A percentile compares a stretch with the other conserved stretches of the same genome.
Evolutionary conservation across 2,329 filamentous ascomycete species (phyloP).

Genomic region (Colletotrichum zoysiae): DNA sequence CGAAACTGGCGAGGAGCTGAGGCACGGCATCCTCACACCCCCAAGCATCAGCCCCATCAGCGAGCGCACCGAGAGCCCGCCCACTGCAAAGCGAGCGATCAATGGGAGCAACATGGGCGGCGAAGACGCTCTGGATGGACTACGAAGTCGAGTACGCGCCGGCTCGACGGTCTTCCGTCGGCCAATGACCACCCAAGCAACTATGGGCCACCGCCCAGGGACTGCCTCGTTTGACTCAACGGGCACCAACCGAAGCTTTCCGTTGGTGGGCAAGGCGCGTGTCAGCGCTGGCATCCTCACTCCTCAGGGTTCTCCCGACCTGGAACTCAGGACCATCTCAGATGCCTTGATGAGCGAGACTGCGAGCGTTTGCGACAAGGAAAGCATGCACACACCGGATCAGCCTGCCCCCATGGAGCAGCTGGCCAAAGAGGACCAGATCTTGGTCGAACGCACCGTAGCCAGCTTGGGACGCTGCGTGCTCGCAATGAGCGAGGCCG

Average conservation of each 20-base stretch:
- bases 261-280: conserved; percentile 67
- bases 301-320: conserved; percentile 62
- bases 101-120: conserved; percentile 48
- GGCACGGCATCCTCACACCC: conserved; percentile 35
- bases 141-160: conserved; percentile 41
- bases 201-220: conserved; percentile 65
- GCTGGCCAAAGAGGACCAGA: conserved; percentile 68
- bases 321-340: conserved; percentile 61
- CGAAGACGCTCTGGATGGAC: conserved; percentile 43
- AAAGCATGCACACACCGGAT: conserved; percentile 48
- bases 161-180: conserved; percentile 56
- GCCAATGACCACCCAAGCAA: conserved; percentile 56
- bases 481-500: conserved; percentile 67
- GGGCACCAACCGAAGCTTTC: conserved; percentile 72
- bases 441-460: conserved; percentile 70
- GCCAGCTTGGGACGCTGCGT: conserved; percentile 72
- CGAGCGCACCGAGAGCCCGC: conserved; percentile 36
- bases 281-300: conserved; percentile 60
- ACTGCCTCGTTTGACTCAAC: conserved; percentile 69
- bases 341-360: conserved; percentile 64
- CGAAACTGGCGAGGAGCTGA: conserved; percentile 22
- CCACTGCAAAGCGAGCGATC: conserved; percentile 36
- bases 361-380: conserved; percentile 55
- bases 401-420: conserved; percentile 59
- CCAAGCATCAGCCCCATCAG: conserved; percentile 39